phyloP scores from a whole-genome alignment of 2,329 filamentous ascomycete genomes.

The Salinomyces thailandicus region DNA sequence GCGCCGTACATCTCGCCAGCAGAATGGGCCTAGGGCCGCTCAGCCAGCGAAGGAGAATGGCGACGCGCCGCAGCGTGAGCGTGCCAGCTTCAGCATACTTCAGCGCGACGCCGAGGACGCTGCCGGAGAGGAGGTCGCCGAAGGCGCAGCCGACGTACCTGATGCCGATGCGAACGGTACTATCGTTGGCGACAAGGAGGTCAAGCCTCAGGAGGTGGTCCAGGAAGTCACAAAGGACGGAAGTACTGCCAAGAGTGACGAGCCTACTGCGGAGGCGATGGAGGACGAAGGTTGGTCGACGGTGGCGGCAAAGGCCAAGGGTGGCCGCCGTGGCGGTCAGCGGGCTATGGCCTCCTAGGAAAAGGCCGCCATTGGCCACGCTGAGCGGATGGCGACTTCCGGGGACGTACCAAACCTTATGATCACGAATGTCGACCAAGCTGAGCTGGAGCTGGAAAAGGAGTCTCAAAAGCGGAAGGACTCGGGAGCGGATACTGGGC shows the following conservation, averaged over 20 bases:
- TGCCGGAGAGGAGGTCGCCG: slow-evolving; percentile 24
- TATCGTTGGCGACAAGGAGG: slow-evolving; percentile 42
- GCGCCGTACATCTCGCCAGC: slow-evolving; percentile 8
- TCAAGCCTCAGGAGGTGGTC: slow-evolving; percentile 47
- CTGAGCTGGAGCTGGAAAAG: too few species aligned
- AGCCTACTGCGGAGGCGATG: slow-evolving; percentile 35
- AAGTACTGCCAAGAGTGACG: slow-evolving; percentile 24
- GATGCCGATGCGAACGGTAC: slow-evolving; percentile 41
- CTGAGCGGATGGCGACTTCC: not conserved
- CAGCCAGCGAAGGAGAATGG: slow-evolving; percentile 28
- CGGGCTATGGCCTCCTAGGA: slow-evolving; percentile 39
- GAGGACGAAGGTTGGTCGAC: slow-evolving; percentile 47
- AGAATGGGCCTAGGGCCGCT: slow-evolving; percentile 18
- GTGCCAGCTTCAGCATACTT: slow-evolving; percentile 30
- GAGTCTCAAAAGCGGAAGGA: too few species aligned
- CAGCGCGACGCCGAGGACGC: slow-evolving; percentile 37
- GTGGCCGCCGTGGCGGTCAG: slow-evolving; percentile 31
- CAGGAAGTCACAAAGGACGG: slow-evolving; percentile 33
- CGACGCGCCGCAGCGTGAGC: slow-evolving; percentile 18
- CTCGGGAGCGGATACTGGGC: too few species aligned
- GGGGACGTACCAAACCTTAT: too few species aligned
- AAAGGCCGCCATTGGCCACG: slow-evolving; percentile 2
- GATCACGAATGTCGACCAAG: too few species aligned
- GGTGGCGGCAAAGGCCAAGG: slow-evolving; percentile 39
- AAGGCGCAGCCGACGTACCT: slow-evolving; percentile 32